These are phyloP conservation scores for Pythium aquatile DNA, from an alignment of 352 stramenopile genomes.

Conservation along the genomic window DNA sequence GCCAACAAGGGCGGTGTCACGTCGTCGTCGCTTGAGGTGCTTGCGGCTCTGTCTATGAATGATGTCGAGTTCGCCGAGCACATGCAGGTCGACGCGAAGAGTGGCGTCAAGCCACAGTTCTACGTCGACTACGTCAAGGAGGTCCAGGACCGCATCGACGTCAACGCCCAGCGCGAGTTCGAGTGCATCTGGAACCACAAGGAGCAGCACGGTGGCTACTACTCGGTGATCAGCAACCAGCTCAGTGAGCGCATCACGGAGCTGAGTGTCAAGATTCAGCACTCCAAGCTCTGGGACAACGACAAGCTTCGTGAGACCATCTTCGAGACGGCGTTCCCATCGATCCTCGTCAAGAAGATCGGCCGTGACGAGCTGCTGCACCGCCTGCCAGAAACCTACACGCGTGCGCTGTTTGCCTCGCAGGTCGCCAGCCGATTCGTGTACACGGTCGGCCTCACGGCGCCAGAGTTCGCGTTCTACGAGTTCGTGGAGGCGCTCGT, in stretches of 20 bases:
- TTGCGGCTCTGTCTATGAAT: conserved; percentile 67
- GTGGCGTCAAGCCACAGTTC: conserved; percentile 56
- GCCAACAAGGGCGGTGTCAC: conserved; percentile 87
- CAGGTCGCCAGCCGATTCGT: conserved; percentile 83
- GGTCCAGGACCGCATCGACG: conserved; percentile 75
- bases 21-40: conserved; percentile 75
- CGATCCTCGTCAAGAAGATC: conserved; percentile 55
- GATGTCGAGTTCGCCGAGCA: conserved; percentile 79
- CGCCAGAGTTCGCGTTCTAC: conserved; percentile 85
- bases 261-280: conserved; percentile 77
- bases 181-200: conserved; percentile 85
- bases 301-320: conserved; percentile 62
- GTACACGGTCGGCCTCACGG: conserved; percentile 66
- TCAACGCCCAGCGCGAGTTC: conserved; percentile 78
- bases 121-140: conserved; percentile 80
- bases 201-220: conserved; percentile 64
- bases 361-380: conserved; percentile 61
- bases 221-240: conserved; percentile 71
- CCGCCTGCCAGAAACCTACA: conserved; percentile 77
- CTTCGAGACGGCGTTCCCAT: conserved; percentile 76
- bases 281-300: conserved; percentile 77
- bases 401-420: conserved; percentile 75
- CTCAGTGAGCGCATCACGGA: conserved; percentile 81
- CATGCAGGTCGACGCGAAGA: conserved; percentile 74
- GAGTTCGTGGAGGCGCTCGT: conserved; percentile 75